phyloP scores from a whole-genome alignment of 257 asterid species.

The Mitragyna speciosa region DNA sequence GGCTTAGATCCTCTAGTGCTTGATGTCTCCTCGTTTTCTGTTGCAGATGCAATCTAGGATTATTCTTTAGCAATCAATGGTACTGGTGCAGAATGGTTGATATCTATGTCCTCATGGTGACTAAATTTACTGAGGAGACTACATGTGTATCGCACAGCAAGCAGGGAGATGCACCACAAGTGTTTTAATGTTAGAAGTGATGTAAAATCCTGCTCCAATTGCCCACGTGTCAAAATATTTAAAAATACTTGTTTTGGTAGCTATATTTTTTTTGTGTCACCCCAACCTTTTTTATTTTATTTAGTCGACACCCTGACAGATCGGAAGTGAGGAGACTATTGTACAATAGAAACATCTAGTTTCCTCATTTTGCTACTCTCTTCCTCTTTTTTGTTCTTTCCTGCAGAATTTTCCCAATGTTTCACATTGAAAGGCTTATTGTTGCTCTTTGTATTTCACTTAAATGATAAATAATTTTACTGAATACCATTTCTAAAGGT shows the following conservation, averaged over 20 bases:
- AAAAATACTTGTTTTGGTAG: neutral
- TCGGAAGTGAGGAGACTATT: neutral
- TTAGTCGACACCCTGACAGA: neutral
- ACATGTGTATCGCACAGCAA: neutral
- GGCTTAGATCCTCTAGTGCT: neutral
- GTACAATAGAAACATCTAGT: constrained; percentile 4
- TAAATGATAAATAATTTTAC: neutral
- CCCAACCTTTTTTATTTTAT: neutral
- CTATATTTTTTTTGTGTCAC: neutral
- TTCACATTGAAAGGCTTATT: neutral
- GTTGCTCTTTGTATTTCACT: neutral
- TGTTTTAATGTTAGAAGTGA: neutral
- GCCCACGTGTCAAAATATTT: neutral
- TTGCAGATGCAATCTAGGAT: constrained; percentile 19
- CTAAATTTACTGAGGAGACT: neutral
- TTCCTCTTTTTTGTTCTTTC: neutral
- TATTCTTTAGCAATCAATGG: constrained; percentile 4
- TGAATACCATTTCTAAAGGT: neutral
- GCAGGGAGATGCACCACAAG: neutral
- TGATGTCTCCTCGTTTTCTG: neutral
- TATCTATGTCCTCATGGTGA: neutral
- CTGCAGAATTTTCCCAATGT: neutral
- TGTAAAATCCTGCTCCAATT: neutral
- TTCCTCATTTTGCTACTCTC: neutral
- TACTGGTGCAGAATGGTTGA: neutral